Evolutionary conservation across 768 basidiomycete genomes (phyloP).

Genomic region (Termitomyces sp.): DNA sequence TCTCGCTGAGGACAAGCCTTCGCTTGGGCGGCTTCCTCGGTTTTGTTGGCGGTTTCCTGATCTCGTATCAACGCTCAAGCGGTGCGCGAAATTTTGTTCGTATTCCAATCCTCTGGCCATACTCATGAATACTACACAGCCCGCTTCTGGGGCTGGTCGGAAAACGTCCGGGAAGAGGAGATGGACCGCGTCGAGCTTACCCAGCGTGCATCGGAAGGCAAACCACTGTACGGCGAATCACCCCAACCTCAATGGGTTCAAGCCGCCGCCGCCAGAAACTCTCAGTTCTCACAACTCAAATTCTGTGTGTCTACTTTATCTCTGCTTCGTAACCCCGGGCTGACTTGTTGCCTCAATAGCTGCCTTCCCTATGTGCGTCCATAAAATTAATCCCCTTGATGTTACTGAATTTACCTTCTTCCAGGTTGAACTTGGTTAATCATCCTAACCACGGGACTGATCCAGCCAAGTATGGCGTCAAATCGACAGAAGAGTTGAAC

Average conservation of each 20-base stretch:
- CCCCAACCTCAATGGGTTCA: constrained; percentile 83
- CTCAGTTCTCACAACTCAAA: constrained; percentile 89
- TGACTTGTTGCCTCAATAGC: constrained; percentile 30
- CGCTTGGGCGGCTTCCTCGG: constrained; percentile 71
- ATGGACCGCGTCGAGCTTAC: constrained; percentile 76
- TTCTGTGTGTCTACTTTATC: constrained; percentile 53
- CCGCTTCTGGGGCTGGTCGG: constrained; percentile 95
- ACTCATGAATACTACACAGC: constrained; percentile 33
- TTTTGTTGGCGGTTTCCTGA: constrained; percentile 84
- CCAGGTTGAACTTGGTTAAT: constrained; percentile 95
- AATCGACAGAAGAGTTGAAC: constrained; percentile 19
- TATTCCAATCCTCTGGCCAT: neutral
- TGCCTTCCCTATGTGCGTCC: constrained; percentile 68
- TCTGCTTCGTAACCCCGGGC: constrained; percentile 5
- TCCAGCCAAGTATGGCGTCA: constrained; percentile 67
- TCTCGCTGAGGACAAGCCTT: constrained; percentile 30
- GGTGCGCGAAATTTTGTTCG: constrained; percentile 46
- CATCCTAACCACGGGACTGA: constrained; percentile 86
- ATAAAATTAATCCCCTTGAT: neutral
- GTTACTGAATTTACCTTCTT: constrained; percentile 8
- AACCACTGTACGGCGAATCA: constrained; percentile 83
- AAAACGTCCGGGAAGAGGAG: constrained; percentile 80
- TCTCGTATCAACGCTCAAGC: constrained; percentile 89
- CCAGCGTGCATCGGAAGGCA: constrained; percentile 68
- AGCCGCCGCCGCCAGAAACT: constrained; percentile 81